A percentile compares a stretch with the other conserved stretches of the same genome.
Evolutionary conservation across 768 basidiomycete species (phyloP).

Genomic region (Porphyrellus cyaneotinctus): DNA sequence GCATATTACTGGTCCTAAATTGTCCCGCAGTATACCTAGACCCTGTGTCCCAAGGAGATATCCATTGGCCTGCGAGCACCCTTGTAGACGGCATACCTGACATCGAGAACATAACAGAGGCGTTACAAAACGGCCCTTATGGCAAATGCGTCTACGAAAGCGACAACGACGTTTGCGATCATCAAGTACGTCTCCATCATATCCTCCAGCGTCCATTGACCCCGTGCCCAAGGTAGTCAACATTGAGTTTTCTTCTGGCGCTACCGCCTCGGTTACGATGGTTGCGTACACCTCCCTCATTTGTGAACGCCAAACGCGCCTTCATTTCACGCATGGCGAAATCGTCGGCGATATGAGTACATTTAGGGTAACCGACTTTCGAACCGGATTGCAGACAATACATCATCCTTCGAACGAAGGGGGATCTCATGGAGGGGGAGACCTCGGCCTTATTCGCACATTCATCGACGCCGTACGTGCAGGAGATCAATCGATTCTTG

Average conservation of each 20-base stretch:
- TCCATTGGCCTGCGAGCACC: constrained; percentile 59
- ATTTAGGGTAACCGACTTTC: constrained; percentile 78
- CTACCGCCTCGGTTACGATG: constrained; percentile 87
- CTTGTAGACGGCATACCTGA: constrained; percentile 81
- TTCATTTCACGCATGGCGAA: constrained; percentile 86
- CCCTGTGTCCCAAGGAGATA: constrained; percentile 47
- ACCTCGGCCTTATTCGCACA: constrained; percentile 65
- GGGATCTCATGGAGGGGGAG: constrained; percentile 83
- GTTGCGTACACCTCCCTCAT: constrained; percentile 76
- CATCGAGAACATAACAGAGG: constrained; percentile 78
- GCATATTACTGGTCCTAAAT: neutral
- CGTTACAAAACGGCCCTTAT: constrained; percentile 67
- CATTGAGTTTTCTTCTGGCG: constrained; percentile 76
- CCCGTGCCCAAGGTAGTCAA: constrained; percentile 61
- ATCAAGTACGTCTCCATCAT: constrained; percentile 47
- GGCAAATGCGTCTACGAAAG: constrained; percentile 84
- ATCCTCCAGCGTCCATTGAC: neutral
- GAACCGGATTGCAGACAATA: constrained; percentile 42
- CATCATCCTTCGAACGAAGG: constrained; percentile 53
- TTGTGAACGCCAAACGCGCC: constrained; percentile 77
- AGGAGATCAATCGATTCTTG: constrained; percentile 59
- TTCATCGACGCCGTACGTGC: constrained; percentile 74
- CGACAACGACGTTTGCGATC: constrained; percentile 83
- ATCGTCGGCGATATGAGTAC: constrained; percentile 80
- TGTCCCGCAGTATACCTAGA: constrained; percentile 69